Conservation (phyloP, 2,329 filamentous ascomycete genomes). For the Aspergillus sp. region DNA sequence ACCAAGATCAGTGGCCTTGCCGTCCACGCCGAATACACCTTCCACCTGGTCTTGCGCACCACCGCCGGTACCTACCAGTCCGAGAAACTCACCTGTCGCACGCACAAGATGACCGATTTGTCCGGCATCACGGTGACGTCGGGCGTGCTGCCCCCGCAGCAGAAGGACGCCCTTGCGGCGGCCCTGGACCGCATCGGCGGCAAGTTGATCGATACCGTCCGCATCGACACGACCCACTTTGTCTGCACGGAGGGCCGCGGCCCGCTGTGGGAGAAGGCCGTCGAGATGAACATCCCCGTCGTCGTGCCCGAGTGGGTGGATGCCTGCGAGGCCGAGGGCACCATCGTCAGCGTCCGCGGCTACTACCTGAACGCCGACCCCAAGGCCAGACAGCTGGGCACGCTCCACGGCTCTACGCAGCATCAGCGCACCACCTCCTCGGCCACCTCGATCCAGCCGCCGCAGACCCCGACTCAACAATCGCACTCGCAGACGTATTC, state of each 20-base stretch:
- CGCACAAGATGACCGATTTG: slow-evolving; percentile 98
- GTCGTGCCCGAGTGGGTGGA: slow-evolving; percentile 97
- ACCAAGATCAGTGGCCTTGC: slow-evolving; percentile 96
- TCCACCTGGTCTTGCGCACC: slow-evolving; percentile 88
- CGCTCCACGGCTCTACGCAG: slow-evolving; percentile 32
- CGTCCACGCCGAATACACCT: slow-evolving; percentile 94
- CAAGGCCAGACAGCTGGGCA: slow-evolving; percentile 54
- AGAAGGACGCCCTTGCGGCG: slow-evolving; percentile 69
- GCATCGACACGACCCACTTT: slow-evolving; percentile 98
- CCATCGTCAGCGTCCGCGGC: slow-evolving; percentile 89
- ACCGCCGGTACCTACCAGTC: slow-evolving; percentile 83
- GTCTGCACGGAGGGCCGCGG: slow-evolving; percentile 93
- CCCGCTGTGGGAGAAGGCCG: slow-evolving; percentile 89
- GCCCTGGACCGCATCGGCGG: slow-evolving; percentile 88
- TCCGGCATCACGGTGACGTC: slow-evolving; percentile 93
- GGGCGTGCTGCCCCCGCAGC: slow-evolving; percentile 73
- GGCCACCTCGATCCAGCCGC: slow-evolving; percentile 23
- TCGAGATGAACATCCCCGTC: slow-evolving; percentile 96
- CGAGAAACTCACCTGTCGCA: slow-evolving; percentile 80
- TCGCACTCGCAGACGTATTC: slow-evolving; percentile 10
- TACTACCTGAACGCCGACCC: slow-evolving; percentile 92
- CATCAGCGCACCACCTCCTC: slow-evolving; percentile 36
- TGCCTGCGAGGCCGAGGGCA: slow-evolving; percentile 89
- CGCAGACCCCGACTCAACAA: slow-evolving; percentile 14
- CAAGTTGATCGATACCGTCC: slow-evolving; percentile 82